Percentiles rank a stretch among this genome's conserved stretches.
phyloP scores from a whole-genome alignment of 305 asterid species.

The Ajuga reptans region DNA sequence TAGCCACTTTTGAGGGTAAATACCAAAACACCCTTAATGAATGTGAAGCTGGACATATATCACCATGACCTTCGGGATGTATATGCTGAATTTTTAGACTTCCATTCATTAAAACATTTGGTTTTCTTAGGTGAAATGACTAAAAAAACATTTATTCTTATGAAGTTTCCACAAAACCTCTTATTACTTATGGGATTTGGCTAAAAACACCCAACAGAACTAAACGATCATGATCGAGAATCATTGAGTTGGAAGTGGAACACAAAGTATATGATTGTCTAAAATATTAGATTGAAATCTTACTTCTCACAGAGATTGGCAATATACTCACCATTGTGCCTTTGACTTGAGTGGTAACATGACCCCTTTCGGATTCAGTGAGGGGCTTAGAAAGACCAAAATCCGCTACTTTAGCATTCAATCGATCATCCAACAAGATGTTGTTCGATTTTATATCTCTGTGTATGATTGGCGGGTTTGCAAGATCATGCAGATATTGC shows the following conservation, averaged over 20 bases:
- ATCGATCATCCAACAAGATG: conserved; percentile 51
- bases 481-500: conserved; percentile 64
- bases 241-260: neutral
- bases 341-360: conserved; percentile 84
- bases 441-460: conserved; percentile 61
- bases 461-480: conserved; percentile 70
- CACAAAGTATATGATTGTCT: neutral
- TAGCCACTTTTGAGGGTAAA: no score
- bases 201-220: neutral
- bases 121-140: no score
- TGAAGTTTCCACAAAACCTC: no score
- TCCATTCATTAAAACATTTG: no score
- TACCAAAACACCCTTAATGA: no score
- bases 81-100: no score
- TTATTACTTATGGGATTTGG: neutral
- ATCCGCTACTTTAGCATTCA: conserved; percentile 66
- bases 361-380: conserved; percentile 46
- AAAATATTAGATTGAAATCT: neutral
- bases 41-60: no score
- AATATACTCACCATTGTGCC: conserved; percentile 64
- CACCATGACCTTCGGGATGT: no score
- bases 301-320: neutral
- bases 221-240: no score
- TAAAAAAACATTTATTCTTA: no score
- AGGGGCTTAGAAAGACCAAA: conserved; percentile 61